phyloP scores from a whole-genome alignment of 2,329 filamentous ascomycete species.

The Stachybotrys elegans region DNA sequence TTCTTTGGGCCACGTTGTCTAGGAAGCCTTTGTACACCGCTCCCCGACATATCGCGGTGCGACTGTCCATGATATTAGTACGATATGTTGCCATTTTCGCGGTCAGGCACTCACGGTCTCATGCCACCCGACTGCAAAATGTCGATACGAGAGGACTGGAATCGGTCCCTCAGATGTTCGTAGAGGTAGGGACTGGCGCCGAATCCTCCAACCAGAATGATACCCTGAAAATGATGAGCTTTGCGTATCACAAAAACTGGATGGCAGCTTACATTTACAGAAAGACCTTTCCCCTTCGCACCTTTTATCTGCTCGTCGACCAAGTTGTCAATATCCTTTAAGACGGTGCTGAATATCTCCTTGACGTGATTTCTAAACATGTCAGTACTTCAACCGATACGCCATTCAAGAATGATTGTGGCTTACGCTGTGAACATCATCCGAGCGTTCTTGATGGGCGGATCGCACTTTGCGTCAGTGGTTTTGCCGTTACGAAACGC shows the following conservation, averaged over 20 bases:
- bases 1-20: no score
- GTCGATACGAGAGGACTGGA: not conserved
- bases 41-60: conserved; percentile 29
- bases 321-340: not conserved
- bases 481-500: no score
- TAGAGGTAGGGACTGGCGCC: conserved; percentile 15
- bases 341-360: no score
- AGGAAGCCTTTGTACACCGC: no score
- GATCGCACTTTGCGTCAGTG: no score
- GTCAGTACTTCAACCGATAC: not conserved
- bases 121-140: not conserved
- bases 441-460: no score
- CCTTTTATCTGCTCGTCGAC: conserved; percentile 4
- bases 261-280: no score
- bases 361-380: no score
- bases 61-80: conserved; percentile 16
- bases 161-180: not conserved
- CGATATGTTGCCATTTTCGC: no score
- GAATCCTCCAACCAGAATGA: conserved; percentile 34
- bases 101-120: conserved; percentile 31
- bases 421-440: no score
- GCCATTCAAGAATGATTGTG: no score
- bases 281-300: conserved; percentile 13
- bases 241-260: no score
- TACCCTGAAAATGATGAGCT: conserved; percentile 19